Percentiles rank a stretch among this genome's conserved stretches.
phyloP scores from a whole-genome alignment of 2,329 filamentous ascomycete species.

The Rutstroemia sp. region DNA sequence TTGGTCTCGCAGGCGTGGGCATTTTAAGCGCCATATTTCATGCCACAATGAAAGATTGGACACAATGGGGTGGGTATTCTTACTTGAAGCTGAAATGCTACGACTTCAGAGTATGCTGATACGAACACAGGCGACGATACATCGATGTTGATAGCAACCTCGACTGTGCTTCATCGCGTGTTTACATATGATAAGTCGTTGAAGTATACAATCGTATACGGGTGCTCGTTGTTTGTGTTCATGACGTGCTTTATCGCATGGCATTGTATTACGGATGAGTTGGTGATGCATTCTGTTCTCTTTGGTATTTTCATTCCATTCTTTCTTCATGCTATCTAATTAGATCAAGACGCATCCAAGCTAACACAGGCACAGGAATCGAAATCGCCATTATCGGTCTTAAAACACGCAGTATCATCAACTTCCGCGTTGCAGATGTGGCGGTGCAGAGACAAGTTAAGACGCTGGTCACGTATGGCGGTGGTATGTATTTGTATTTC shows the following conservation, averaged over 20 bases:
- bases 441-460: slow-evolving; percentile 20
- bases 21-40: slow-evolving; percentile 36
- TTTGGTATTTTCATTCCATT: slow-evolving; percentile 13
- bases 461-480: slow-evolving; percentile 20
- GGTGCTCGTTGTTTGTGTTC: slow-evolving; percentile 35
- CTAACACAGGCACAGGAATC: slow-evolving; percentile 11
- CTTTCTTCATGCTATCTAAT: neutral
- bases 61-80: slow-evolving; percentile 38
- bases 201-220: slow-evolving; percentile 39
- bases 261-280: slow-evolving; percentile 20
- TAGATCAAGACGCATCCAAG: neutral
- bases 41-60: slow-evolving; percentile 37
- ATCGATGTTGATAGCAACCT: slow-evolving; percentile 49
- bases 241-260: slow-evolving; percentile 35
- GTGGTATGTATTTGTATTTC: slow-evolving; percentile 13
- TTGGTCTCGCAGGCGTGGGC: slow-evolving; percentile 36
- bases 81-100: neutral
- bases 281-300: slow-evolving; percentile 13
- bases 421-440: slow-evolving; percentile 17
- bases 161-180: slow-evolving; percentile 43
- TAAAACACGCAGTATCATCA: slow-evolving; percentile 25
- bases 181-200: slow-evolving; percentile 37
- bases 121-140: slow-evolving; percentile 41
- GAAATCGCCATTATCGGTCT: slow-evolving; percentile 16
- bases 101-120: too few species aligned